Conservation (phyloP, 495 filamentous ascomycete genomes). For the Baudoinia panamericana region DNA sequence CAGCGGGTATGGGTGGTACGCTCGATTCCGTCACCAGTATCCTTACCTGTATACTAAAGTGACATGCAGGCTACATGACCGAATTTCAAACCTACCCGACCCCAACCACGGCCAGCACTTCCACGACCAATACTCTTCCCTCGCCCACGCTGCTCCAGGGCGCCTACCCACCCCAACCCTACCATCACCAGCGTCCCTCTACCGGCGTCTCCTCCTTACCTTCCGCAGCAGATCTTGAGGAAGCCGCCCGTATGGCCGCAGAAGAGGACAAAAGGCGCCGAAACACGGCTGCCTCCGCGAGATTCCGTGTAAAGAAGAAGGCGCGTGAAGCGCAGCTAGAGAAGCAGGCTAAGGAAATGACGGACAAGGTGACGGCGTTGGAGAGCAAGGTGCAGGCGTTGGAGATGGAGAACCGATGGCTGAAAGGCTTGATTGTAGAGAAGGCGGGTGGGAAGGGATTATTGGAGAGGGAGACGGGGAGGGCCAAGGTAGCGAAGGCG, state of each 20-base stretch:
- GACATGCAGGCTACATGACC: not conserved
- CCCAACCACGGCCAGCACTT: not conserved
- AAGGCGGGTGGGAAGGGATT: slow-evolving; percentile 36
- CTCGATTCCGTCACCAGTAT: no score
- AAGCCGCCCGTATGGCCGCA: slow-evolving; percentile 61
- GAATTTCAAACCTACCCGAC: slow-evolving; percentile 8
- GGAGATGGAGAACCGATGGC: slow-evolving; percentile 93
- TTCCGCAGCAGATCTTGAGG: slow-evolving; percentile 42
- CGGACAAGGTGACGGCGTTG: slow-evolving; percentile 63
- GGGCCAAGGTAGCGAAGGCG: slow-evolving; percentile 4
- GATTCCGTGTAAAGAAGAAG: slow-evolving; percentile 99
- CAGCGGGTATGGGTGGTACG: not conserved
- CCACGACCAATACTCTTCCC: not conserved
- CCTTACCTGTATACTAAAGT: no score
- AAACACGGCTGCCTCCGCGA: slow-evolving; percentile 87
- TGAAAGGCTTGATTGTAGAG: slow-evolving; percentile 85
- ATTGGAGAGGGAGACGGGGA: slow-evolving; percentile 15
- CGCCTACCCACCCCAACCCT: slow-evolving; percentile 9
- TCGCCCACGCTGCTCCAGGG: not conserved
- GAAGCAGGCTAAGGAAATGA: slow-evolving; percentile 77
- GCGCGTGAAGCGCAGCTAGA: slow-evolving; percentile 91
- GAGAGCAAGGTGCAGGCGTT: slow-evolving; percentile 74
- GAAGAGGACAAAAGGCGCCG: slow-evolving; percentile 96
- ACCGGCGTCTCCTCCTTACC: no score
- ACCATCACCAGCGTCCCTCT: no score